Evolutionary conservation across 148 eudicot species (phyloP).

Genomic region (Rhododendron ovatum): DNA sequence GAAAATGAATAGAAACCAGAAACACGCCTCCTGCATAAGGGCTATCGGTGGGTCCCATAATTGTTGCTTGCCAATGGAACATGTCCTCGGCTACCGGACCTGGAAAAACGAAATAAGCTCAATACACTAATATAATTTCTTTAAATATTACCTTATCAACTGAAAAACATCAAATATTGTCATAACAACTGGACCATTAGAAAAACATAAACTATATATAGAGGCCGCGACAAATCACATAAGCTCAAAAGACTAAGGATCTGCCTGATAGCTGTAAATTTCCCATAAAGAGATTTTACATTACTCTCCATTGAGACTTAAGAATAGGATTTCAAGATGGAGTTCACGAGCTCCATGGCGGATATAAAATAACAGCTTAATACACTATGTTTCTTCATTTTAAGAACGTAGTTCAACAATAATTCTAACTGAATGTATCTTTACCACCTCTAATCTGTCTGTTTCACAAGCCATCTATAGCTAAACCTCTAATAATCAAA

Average conservation of each 20-base stretch:
- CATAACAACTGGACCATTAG: background rate
- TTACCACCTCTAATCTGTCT: background rate
- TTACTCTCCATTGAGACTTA: background rate
- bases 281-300: background rate
- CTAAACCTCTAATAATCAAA: background rate
- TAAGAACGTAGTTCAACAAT: background rate
- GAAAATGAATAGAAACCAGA: slow-evolving; percentile 36
- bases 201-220: background rate
- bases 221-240: background rate
- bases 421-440: background rate
- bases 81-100: slow-evolving; percentile 44
- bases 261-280: background rate
- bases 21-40: slow-evolving; percentile 41
- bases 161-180: background rate
- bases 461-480: background rate
- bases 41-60: slow-evolving; percentile 40
- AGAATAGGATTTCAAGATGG: background rate
- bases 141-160: too few species aligned
- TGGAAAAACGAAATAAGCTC: background rate
- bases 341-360: background rate
- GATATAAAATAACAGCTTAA: background rate
- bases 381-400: background rate
- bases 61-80: slow-evolving; percentile 40
- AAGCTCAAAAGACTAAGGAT: background rate
- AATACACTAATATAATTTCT: background rate